phyloP scores from a whole-genome alignment of 2,329 filamentous ascomycete genomes.

The Emergomyces orientalis region DNA sequence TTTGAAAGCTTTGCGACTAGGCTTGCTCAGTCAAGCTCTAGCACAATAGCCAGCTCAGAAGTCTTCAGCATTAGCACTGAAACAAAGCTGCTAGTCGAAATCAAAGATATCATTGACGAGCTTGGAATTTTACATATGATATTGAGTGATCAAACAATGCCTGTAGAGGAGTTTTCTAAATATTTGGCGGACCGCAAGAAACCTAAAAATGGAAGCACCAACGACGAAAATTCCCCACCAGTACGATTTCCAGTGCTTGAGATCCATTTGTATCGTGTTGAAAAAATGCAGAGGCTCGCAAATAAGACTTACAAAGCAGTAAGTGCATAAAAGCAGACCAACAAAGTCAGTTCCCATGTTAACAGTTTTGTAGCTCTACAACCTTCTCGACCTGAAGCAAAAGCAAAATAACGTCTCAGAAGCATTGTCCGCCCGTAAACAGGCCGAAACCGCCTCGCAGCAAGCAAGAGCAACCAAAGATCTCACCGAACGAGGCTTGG shows the following conservation, averaged over 20 bases:
- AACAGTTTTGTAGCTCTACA: neutral
- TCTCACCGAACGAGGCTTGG: neutral
- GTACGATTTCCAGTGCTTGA: slow-evolving; percentile 25
- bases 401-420: slow-evolving; percentile 61
- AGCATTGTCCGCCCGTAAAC: slow-evolving; percentile 49
- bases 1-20: slow-evolving; percentile 2
- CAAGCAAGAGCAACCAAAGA: slow-evolving; percentile 29
- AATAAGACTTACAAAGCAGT: slow-evolving; percentile 16
- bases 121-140: slow-evolving; percentile 48
- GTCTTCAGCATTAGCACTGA: slow-evolving; percentile 49
- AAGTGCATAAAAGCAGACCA: neutral
- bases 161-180: slow-evolving; percentile 9
- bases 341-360: neutral
- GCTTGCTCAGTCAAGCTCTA: neutral
- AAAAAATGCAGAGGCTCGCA: slow-evolving; percentile 10
- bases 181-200: slow-evolving; percentile 29
- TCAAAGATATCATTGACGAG: slow-evolving; percentile 60
- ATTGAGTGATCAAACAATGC: slow-evolving; percentile 13
- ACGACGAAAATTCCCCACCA: slow-evolving; percentile 3
- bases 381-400: slow-evolving; percentile 58
- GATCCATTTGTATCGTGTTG: slow-evolving; percentile 21
- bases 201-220: neutral
- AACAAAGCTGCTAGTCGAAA: slow-evolving; percentile 52
- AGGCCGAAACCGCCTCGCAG: slow-evolving; percentile 51
- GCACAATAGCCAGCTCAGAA: slow-evolving; percentile 25